Percentiles rank a stretch among this genome's conserved stretches.
Evolutionary conservation across 257 asterid species (phyloP).

Genomic region (Forsythia suspensa): DNA sequence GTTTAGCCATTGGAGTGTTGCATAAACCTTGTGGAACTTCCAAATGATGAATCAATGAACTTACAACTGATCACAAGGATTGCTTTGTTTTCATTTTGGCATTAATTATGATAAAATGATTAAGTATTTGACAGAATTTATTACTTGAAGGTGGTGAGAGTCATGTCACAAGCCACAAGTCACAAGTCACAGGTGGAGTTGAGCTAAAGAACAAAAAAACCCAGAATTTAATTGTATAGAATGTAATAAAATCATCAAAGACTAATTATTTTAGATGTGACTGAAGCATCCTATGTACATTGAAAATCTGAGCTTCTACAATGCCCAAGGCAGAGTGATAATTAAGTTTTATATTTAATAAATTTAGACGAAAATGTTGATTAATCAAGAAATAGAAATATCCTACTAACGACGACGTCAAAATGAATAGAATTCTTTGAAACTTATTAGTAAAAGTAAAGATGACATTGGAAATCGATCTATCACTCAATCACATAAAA

Average conservation of each 20-base stretch:
- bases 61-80: too few relatives aligned
- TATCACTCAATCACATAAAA: background rate
- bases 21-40: slow-evolving; percentile 4
- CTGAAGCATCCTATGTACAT: slow-evolving; percentile 21
- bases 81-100: background rate
- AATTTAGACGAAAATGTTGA: background rate
- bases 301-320: slow-evolving; percentile 14
- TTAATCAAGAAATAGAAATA: background rate
- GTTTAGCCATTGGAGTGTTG: slow-evolving; percentile 30
- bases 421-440: background rate
- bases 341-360: background rate
- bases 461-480: background rate
- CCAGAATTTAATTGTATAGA: background rate
- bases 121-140: background rate
- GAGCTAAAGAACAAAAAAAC: background rate
- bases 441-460: background rate
- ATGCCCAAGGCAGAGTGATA: background rate
- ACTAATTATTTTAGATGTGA: background rate
- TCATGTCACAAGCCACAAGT: background rate
- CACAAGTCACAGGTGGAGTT: background rate
- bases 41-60: slow-evolving; percentile 16
- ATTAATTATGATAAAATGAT: background rate
- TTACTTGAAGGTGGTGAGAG: background rate
- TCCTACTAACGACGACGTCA: background rate
- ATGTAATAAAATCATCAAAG: background rate